phyloP scores from a whole-genome alignment of 2,329 filamentous ascomycete species.

The Pyrenophora seminiperda region DNA sequence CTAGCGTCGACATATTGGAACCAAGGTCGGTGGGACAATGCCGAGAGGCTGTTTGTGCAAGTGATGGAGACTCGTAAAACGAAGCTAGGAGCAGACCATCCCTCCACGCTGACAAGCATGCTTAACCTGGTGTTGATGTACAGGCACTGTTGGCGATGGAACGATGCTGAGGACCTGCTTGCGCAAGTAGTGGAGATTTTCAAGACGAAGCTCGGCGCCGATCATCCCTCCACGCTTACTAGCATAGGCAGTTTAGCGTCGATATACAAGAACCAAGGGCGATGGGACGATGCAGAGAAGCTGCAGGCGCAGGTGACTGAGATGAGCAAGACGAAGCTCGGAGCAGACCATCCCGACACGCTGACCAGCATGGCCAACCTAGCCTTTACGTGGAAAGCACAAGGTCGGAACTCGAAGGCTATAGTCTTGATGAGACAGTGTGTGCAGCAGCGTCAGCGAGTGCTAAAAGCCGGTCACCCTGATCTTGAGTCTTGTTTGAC shows the following conservation, averaged over 20 bases:
- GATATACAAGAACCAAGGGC: background rate
- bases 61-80: no score
- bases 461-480: slow-evolving; percentile 1
- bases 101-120: background rate
- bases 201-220: background rate
- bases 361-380: slow-evolving; percentile 2
- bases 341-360: slow-evolving; percentile 4
- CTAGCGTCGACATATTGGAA: background rate
- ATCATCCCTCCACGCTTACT: background rate
- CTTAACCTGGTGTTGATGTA: background rate
- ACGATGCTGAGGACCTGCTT: background rate
- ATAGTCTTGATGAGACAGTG: background rate
- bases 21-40: slow-evolving; percentile 12
- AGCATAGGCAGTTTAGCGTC: background rate
- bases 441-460: background rate
- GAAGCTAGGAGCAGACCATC: background rate
- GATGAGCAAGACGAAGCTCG: slow-evolving; percentile 2
- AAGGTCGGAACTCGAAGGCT: background rate
- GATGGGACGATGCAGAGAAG: background rate
- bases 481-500: background rate
- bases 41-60: no score
- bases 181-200: background rate
- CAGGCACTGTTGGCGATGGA: background rate
- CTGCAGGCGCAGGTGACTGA: background rate
- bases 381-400: background rate